Evolutionary conservation across 345 rosid genomes (phyloP), one percentile per base, ranked within the genome.

Genomic region (Populus euphratica): DNA sequence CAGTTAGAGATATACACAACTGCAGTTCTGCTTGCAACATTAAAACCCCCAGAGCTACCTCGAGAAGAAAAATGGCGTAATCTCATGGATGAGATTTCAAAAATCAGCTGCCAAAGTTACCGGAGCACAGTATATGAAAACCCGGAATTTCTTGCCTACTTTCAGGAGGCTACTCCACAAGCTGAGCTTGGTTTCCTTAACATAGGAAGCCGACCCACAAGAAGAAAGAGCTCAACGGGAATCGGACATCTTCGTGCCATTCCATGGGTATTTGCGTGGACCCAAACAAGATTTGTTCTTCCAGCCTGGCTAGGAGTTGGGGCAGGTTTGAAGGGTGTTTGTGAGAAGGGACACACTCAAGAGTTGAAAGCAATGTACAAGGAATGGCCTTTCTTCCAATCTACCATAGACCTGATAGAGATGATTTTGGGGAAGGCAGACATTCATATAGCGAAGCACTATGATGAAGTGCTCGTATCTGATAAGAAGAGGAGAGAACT

Each of bases 301-400:
- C 99, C 99, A 38, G 97, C 99, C 64, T 96, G 99, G 98, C 98
- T 96, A 69, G 99, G 99, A 41, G 92, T 96, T 25, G 98, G 98
- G 70, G 90, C 96, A 31, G 99, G 98, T 47, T 63, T 93, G 59
- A 89, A 84, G 79, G 92, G 89, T 44, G 99, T 82, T 16, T 96
- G 96, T 33, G 96, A 92, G 81, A 87, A 89, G 82, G 99, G 99
- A 63, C 80, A 87, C 50, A 82, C 89, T 0, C 92, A 90, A 66
- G 99, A 96, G 72, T 77, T 96, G 77, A 85, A 82, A 79, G 92
- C 89, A 47, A 96, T 96, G 98, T 93, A 96, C 82, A 87, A 85
- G 76, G 99, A 92, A 76, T 93, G 99, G 97, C 99, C 98, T 1
- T 92, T 93, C 79, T 92, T 96, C 81, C 99, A 96, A 68, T 92